Base-by-base conservation (phyloP, 768 basidiomycete species). In the Hypholoma fasciculare region DNA sequence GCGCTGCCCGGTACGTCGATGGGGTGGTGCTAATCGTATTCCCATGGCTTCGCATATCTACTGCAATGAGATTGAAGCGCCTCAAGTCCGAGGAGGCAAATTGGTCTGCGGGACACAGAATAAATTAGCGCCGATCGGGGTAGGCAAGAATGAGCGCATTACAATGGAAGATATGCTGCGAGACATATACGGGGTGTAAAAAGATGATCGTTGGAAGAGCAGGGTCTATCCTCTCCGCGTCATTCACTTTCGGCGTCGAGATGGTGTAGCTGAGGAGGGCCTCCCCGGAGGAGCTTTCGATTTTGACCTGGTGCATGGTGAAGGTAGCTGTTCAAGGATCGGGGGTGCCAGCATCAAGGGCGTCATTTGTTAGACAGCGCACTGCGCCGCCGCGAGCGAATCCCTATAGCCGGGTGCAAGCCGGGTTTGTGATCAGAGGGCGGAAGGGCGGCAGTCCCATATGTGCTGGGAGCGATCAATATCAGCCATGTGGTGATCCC, bases 21-120 rank as follows among this genome's bases (percentile, higher is more conserved):
- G 66, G 66, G 3, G 74, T 67, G 6, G 50, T 26, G 4, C 71
- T 74, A 17, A 57, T 56, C 2, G 74, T 76, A 7, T 64, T 61
- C 0, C 76, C 76, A 62, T 76, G 73, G 38, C 66, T 59, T 34
- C 75, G 60, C 23, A 67, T 60, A 52, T 78, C 76, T 6, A 75
- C 48, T 19, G 66, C 68, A 34, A 78, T 58, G 6, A 76, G 66
- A 54, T 78, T 78, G 64, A 74, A 77, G 14, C 74, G 65, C 38
- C 76, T 64, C n/a, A 78, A 49, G 26, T 64, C 34, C 1, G 67
- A 64, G 54, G 72, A 71, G 3, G 65, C 57, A 51, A 72, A 77
- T 60, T 74, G 73, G 5, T 62, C 75, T 75, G 38, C 30, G 30
- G 30, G 30, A 34, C 30, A 34, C 30, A 34, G 30, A 34, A 34